Conservation (phyloP, 2,329 filamentous ascomycete genomes). For the Diplodia scrobiculata region DNA sequence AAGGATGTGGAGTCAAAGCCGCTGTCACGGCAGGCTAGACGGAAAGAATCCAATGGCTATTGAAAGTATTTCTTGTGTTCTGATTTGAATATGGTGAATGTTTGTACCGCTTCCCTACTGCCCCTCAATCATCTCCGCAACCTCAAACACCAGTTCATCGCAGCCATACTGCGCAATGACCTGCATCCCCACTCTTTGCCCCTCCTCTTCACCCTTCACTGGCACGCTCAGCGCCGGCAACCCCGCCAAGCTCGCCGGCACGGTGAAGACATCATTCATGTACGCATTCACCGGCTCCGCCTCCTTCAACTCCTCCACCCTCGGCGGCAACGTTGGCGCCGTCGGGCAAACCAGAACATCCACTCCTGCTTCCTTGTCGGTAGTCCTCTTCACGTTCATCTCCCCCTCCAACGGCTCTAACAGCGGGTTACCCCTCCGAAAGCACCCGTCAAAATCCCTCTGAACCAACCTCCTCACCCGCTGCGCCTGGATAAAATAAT, state of each 20-base stretch:
- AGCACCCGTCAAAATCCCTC: conserved; percentile 80
- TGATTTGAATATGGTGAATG: neutral
- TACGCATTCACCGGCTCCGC: conserved; percentile 68
- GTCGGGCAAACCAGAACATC: conserved; percentile 89
- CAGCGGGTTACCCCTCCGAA: conserved; percentile 70
- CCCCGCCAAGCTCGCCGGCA: conserved; percentile 89
- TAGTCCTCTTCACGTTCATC: neutral
- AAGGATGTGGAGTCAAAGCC: neutral
- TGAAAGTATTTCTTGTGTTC: neutral
- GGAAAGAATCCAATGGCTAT: neutral
- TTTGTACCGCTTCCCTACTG: neutral
- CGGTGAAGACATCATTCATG: conserved; percentile 93
- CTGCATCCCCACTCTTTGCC: conserved; percentile 63
- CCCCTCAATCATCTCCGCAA: conserved; percentile 54
- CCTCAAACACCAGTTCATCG: conserved; percentile 63
- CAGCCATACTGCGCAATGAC: conserved; percentile 81
- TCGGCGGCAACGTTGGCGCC: conserved; percentile 73
- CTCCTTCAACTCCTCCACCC: conserved; percentile 52
- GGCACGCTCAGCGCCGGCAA: conserved; percentile 87
- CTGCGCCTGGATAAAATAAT: conserved; percentile 95
- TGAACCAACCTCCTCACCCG: conserved; percentile 81
- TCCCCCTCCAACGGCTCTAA: conserved; percentile 33
- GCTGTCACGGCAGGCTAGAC: neutral
- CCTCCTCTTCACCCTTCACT: conserved; percentile 44
- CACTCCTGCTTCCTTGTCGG: conserved; percentile 59